These are phyloP conservation scores for Saccharum officinarum DNA, from an alignment of 176 grass and related monocot genomes.

Conservation along the genomic window DNA sequence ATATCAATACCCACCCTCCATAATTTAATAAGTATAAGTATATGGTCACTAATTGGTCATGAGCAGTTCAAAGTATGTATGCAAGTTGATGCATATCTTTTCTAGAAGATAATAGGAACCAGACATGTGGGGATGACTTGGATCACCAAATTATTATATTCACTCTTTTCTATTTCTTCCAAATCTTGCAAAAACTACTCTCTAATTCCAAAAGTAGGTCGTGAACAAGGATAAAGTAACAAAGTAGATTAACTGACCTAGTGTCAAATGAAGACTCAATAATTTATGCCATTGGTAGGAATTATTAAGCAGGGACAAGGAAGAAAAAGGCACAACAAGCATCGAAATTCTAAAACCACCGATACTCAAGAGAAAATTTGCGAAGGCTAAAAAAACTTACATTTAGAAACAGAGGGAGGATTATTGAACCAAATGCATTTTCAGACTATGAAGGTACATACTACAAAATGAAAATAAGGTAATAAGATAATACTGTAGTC, in stretches of 20 bases:
- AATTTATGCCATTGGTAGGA: background rate
- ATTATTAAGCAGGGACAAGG: background rate
- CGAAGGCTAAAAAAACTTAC: background rate
- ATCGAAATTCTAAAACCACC: background rate
- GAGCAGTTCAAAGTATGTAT: slow-evolving; percentile 6
- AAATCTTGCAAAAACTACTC: background rate
- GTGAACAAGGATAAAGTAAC: background rate
- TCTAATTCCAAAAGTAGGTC: background rate
- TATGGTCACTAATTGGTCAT: slow-evolving; percentile 24
- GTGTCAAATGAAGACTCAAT: background rate
- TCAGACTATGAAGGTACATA: background rate
- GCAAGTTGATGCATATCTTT: slow-evolving; percentile 5
- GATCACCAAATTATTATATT: background rate
- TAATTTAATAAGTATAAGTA: slow-evolving; percentile 28
- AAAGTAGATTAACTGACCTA: background rate
- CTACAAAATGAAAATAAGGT: background rate
- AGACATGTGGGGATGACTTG: background rate
- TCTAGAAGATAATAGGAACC: background rate
- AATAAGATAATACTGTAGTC: background rate
- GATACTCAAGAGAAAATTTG: background rate
- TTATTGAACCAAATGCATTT: background rate
- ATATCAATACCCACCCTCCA: slow-evolving; percentile 31
- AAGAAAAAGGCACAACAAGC: background rate
- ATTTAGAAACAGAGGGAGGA: background rate
- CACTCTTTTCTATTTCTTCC: slow-evolving; percentile 7